Evolutionary conservation across 306 rosid genomes (phyloP).

Genomic region (Quercus rubra): DNA sequence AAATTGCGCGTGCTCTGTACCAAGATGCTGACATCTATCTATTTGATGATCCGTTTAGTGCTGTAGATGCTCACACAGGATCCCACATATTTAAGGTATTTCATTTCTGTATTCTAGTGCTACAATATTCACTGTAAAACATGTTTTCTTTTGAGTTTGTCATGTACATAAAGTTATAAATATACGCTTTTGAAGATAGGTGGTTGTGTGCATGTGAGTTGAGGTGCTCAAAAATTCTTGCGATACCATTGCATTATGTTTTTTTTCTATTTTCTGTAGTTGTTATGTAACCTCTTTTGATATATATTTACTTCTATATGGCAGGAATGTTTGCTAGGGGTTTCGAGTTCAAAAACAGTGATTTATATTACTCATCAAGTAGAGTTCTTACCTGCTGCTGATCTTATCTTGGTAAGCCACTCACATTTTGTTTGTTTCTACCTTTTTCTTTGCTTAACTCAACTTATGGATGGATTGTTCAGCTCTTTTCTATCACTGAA

Average conservation of each 20-base stretch:
- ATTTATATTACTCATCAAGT: slow-evolving; percentile 88
- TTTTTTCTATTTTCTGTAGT: background rate
- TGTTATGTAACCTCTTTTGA: background rate
- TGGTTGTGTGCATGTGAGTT: too few species aligned
- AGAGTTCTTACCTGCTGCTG: slow-evolving; percentile 85
- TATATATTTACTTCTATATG: background rate
- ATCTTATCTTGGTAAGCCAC: slow-evolving; percentile 66
- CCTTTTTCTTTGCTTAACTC: background rate
- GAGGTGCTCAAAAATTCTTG: too few species aligned
- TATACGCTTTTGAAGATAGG: too few species aligned
- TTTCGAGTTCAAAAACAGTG: slow-evolving; percentile 69
- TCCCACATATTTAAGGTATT: slow-evolving; percentile 43
- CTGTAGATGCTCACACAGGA: slow-evolving; percentile 61
- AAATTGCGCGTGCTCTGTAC: slow-evolving; percentile 52
- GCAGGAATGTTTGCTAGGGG: slow-evolving; percentile 81
- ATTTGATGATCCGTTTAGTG: slow-evolving; percentile 46
- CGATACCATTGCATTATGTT: background rate
- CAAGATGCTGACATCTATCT: slow-evolving; percentile 54
- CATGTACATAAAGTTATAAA: too few species aligned
- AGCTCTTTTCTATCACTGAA: background rate
- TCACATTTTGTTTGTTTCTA: background rate
- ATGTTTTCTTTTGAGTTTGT: background rate
- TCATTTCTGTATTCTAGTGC: background rate
- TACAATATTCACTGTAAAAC: background rate
- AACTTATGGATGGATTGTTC: background rate